Conservation (phyloP, 1,139 yeast genomes). For the Magnusiomyces tetraspermus region DNA sequence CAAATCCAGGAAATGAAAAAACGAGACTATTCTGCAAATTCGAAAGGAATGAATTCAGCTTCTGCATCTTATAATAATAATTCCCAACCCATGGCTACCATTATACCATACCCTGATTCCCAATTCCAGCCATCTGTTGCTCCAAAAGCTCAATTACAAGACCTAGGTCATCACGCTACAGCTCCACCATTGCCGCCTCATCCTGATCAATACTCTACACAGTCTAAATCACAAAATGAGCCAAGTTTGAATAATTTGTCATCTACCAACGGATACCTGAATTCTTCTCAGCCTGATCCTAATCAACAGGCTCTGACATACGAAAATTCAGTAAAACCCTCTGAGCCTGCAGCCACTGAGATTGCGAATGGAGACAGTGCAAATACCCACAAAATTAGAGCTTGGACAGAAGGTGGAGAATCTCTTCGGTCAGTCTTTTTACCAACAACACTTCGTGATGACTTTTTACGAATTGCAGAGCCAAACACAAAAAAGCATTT, state of each 20-base stretch:
- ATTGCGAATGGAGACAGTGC: too few species aligned
- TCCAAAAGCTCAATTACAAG: not conserved
- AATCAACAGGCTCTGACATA: too few species aligned
- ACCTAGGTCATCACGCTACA: not conserved
- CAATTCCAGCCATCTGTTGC: not conserved
- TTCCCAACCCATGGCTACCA: not conserved
- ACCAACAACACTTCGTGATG: constrained; percentile 36
- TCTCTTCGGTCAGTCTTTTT: constrained; percentile 44
- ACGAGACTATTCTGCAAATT: not conserved
- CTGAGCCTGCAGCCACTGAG: too few species aligned
- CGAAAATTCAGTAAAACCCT: too few species aligned
- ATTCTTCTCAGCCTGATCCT: too few species aligned
- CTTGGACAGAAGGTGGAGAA: constrained; percentile 42
- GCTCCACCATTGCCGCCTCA: not conserved
- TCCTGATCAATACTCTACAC: not conserved
- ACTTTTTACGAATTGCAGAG: constrained; percentile 39
- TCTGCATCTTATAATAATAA: too few species aligned
- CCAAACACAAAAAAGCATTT: constrained; percentile 40
- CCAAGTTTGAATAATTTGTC: too few species aligned
- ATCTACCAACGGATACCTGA: too few species aligned
- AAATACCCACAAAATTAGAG: not conserved
- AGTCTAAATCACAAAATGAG: too few species aligned
- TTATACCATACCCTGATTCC: not conserved
- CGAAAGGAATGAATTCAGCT: not conserved
- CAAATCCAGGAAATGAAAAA: not conserved